Evolutionary conservation across 2,329 filamentous ascomycete species (phyloP).

Genomic region (Beauveria australis): DNA sequence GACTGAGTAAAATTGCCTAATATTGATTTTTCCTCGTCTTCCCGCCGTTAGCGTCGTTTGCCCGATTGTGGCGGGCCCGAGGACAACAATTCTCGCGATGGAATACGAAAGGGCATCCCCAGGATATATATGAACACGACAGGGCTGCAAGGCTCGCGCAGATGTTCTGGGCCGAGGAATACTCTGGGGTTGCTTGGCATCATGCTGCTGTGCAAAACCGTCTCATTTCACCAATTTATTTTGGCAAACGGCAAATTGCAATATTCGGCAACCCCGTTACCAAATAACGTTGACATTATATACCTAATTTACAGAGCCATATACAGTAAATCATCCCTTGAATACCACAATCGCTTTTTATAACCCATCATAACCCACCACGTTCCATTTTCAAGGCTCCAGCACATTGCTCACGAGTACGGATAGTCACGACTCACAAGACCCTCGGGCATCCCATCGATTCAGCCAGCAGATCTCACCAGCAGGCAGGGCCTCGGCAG

Average conservation of each 20-base stretch:
- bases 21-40: background rate
- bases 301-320: background rate
- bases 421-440: no score
- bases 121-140: background rate
- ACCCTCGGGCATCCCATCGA: background rate
- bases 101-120: background rate
- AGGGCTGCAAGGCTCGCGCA: background rate
- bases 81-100: no score
- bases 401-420: no score
- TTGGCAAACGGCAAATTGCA: background rate
- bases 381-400: background rate
- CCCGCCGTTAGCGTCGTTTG: background rate
- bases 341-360: background rate
- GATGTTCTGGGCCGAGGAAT: background rate
- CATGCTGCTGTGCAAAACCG: background rate
- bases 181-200: background rate
- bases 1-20: conserved; percentile 7
- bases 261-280: background rate
- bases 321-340: background rate
- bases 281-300: background rate
- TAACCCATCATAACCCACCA: background rate
- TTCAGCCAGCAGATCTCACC: background rate
- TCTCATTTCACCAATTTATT: background rate
- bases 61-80: background rate
- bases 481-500: no score